Conservation (phyloP, 2,329 filamentous ascomycete species). For the Fusarium zealandicum region DNA sequence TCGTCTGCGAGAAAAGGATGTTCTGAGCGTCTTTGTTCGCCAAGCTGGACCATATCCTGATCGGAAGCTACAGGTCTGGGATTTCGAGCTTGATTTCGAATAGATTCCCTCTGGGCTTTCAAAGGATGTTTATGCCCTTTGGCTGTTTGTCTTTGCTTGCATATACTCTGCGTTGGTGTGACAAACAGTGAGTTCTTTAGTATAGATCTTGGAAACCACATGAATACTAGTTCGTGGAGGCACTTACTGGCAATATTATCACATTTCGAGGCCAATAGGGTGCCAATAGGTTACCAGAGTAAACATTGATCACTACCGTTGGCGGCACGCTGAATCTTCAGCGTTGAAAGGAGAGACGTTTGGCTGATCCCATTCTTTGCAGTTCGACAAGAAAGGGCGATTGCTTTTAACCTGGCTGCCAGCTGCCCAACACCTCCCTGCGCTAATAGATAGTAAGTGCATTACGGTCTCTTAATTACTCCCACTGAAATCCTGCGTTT, state of each 20-base stretch:
- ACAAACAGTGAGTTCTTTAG: background rate
- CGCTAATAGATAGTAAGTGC: background rate
- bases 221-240: too few relatives aligned
- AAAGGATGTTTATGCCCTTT: too few relatives aligned
- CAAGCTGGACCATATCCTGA: slow-evolving; percentile 17
- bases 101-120: background rate
- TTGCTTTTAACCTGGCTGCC: background rate
- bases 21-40: slow-evolving; percentile 21
- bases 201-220: too few relatives aligned
- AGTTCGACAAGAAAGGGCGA: too few relatives aligned
- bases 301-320: too few relatives aligned
- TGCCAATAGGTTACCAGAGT: too few relatives aligned
- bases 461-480: background rate
- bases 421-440: background rate
- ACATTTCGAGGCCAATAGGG: too few relatives aligned
- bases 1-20: slow-evolving; percentile 6
- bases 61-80: slow-evolving; percentile 28
- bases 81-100: slow-evolving; percentile 23
- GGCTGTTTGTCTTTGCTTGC: too few relatives aligned
- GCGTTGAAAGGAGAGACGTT: too few relatives aligned
- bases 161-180: background rate
- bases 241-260: too few relatives aligned
- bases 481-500: background rate
- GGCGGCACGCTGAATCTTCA: too few relatives aligned
- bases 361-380: too few relatives aligned